Evolutionary conservation across 208 protist genomes (phyloP), one percentile per base, ranked within the genome.

Genomic region (Acanthamoeba lenticulata): DNA sequence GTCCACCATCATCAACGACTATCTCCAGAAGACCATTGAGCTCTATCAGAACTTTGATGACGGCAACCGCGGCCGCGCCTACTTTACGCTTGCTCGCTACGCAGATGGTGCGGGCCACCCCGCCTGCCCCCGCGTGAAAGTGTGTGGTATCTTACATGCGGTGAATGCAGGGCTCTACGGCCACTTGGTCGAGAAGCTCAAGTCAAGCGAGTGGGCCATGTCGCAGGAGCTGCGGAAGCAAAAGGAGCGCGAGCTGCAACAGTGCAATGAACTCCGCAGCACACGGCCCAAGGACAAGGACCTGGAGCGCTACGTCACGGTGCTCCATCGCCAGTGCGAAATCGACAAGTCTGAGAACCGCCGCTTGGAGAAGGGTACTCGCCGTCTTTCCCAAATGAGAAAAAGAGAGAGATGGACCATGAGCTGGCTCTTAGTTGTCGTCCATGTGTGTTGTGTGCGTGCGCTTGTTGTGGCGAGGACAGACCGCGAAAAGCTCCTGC

Each of bases 151-250:
- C 36, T 38, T 29, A 77, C 67, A 29, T 27, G 7, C 29, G 32
- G 45, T 19, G 4, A 19, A 17, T 36, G 34, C 79, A 69, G 72
- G 72, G n/a, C 24, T 94, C 24, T 95, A 95, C 65, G 42, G 62
- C 4, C 67, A 83, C 32, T n/a, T 95, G 29, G 81, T 93, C 4
- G 85, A 95, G 32, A 95, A 95, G 60, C 47, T 95, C 15, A 65
- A 86, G 52, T 95, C 94, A 29, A 81, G 36, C n/a, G 94, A 95
- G 62, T 95, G 94, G 94, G 77, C 88, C 27, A 95, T 67, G 38
- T 92, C 77, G 32, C 69, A 92, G 34, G 81, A 95, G 65, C 94
- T 95, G 0, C 44, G 94, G 17, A 45, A 92, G 38, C 77, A 89
- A 15, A 95, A 95, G 40, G 94, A 92, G 34, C 77, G 44, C 0